Base-by-base conservation (phyloP, 139 green algal genomes). In the Tetratostichococcus sp. region DNA sequence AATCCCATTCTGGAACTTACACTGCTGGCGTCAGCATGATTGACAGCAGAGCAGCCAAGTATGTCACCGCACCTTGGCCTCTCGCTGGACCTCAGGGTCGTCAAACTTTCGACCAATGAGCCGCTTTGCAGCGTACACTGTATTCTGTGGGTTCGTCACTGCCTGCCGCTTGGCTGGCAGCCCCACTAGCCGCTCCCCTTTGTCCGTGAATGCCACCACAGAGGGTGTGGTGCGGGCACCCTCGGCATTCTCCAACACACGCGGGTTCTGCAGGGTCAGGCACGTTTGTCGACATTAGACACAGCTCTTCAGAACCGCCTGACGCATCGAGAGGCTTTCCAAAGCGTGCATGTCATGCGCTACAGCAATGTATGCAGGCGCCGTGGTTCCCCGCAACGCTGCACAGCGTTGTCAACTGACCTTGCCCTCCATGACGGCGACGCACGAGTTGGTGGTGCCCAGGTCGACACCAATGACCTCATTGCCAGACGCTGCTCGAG, bases 401-500 rank as follows among this genome's bases (percentile, higher is more conserved):
- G n/a, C n/a, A n/a, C n/a, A n/a, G n/a, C n/a, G n/a, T n/a, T n/a
- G n/a, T n/a, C n/a, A n/a, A 11, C 87, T 65, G 75, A 97, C 93
- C 89, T 98, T 99, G 80, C 94, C 95, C 84, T 99, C 96, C 95
- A 99, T 98, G 19, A 99, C 93, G 50, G 96, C 94, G 32, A 99
- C 96, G 78, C 96, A 99, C 16, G 93, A 98, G 87, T 99, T 99
- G 67, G 96, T 99, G 69, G 96, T 99, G 8, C 96, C 96, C 69
- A 99, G 79, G 82, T 99, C 96, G 77, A 99, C 98, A 68, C 96
- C 96, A 70, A 99, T 98, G 39, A 99, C 93, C 69, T 97, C 96
- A 73, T 93, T 82, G 42, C 84, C 84, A n/a, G 76, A 28, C 23
- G 84, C 82, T 42, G 77, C 39, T 0, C 72, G 62, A 26, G 57